Evolutionary conservation across 2,329 filamentous ascomycete species (phyloP).

Genomic region (Sphaceloma murrayae): DNA sequence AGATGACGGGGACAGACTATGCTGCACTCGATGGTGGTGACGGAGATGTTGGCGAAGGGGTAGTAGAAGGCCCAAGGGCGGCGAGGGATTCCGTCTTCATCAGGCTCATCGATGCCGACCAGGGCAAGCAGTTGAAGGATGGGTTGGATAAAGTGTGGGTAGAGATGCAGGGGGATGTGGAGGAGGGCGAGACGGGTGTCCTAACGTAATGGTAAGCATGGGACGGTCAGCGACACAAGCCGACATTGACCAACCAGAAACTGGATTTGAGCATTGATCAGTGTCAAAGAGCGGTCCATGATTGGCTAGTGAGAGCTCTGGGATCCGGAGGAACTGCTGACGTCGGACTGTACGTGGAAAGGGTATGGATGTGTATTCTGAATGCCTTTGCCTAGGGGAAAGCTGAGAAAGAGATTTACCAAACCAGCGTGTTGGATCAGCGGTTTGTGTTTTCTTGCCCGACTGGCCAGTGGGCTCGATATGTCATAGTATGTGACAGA

Average conservation of each 20-base stretch:
- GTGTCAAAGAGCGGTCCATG: conserved; percentile 37
- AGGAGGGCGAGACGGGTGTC: conserved; percentile 80
- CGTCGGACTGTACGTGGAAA: too few relatives aligned
- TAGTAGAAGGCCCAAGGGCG: conserved; percentile 47
- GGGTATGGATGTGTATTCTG: conserved; percentile 1
- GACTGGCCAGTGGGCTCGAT: conserved; percentile 31
- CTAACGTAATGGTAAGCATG: conserved; percentile 41
- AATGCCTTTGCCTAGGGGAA: neutral
- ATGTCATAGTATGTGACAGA: conserved; percentile 14
- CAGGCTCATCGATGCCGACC: conserved; percentile 29
- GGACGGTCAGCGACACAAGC: conserved; percentile 12
- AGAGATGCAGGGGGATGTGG: conserved; percentile 73
- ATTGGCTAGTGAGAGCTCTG: neutral
- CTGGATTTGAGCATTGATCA: conserved; percentile 41
- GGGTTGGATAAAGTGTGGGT: conserved; percentile 70
- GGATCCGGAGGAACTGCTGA: too few relatives aligned
- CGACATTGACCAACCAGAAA: conserved; percentile 36
- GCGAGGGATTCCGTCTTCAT: conserved; percentile 28
- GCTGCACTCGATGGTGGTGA: conserved; percentile 87
- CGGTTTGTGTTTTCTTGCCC: conserved; percentile 40
- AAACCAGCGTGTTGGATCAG: conserved; percentile 21
- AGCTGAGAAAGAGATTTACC: conserved; percentile 1
- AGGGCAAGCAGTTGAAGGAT: conserved; percentile 73
- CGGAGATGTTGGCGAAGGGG: conserved; percentile 83
- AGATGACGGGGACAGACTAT: conserved; percentile 75